Base-by-base conservation (phyloP, 1,284 basidiomycete species). In the Stygiomarasmius scandens region DNA sequence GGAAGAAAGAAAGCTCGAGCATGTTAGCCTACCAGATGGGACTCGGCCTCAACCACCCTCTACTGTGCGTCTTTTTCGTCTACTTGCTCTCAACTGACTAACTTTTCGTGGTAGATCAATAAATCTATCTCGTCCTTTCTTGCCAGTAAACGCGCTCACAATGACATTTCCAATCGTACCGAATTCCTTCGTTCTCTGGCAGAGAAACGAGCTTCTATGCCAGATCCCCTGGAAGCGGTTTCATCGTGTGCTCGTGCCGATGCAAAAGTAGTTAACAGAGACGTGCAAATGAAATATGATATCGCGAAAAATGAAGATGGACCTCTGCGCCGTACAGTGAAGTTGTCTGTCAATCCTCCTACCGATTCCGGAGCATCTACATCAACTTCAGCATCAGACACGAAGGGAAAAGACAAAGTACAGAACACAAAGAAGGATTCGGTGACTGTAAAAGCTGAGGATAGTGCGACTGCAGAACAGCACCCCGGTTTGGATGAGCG, bases 201-300 rank as follows among this genome's bases (percentile, higher is more conserved):
- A 1, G 79, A 85, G 65, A 86, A 87, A 59, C 79, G 80, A 24
- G 56, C 54, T 50, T 56, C 59, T 47, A 67, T 71, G 60, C 60
- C 66, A 60, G 71, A 67, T 25, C 62, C 63, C 4, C 55, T 63
- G 6, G 69, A 70, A 53, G 62, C 54, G 4, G 19, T 55, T 46
- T 64, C 65, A 29, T 88, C 89, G 5, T 91, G 89, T 63, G 89
- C 90, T 14, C 83, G 90, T 2, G 81, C 82, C 2, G 87, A 91
- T 60, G 86, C 89, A 24, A 88, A 84, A 66, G 73, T 78, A 0
- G 74, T 90, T 34, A 82, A 92, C 66, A 75, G 90, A 50, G 87
- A 90, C 56, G 71, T 82, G 0, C 90, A 92, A 67, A 90, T 92
- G 79, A 89, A 88, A 68, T 92, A 91, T 61, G 90, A 92, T 67